These are phyloP conservation scores for Herpetomonas samuelpessoai DNA, from an alignment of 208 protist species.

Conservation along the genomic window DNA sequence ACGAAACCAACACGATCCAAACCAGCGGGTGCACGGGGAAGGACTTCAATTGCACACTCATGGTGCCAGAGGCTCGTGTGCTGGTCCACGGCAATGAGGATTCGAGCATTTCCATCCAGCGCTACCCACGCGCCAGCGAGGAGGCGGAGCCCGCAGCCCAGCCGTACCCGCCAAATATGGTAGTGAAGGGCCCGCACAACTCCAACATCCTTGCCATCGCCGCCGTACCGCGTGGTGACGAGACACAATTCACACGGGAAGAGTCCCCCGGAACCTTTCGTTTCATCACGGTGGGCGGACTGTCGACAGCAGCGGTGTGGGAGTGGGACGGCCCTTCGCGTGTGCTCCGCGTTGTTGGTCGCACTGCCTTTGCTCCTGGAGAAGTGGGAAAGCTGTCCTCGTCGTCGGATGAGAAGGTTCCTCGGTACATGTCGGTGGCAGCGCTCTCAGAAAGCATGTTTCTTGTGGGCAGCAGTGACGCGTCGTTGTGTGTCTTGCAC, in stretches of 20 bases:
- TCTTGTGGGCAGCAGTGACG: conserved; percentile 70
- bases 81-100: conserved; percentile 72
- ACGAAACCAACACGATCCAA: conserved; percentile 24
- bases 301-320: conserved; percentile 47
- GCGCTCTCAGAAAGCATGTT: conserved; percentile 15
- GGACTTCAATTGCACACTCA: conserved; percentile 62
- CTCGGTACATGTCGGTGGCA: conserved; percentile 60
- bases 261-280: too few species aligned
- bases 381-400: neutral
- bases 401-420: conserved; percentile 21
- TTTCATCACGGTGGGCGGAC: conserved; percentile 62
- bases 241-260: neutral
- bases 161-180: neutral
- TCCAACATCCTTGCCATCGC: conserved; percentile 72
- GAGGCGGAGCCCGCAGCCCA: neutral
- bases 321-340: conserved; percentile 25
- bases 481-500: conserved; percentile 31
- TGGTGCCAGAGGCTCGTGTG: conserved; percentile 18
- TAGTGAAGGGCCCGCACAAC: conserved; percentile 42
- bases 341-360: conserved; percentile 15
- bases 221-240: conserved; percentile 13
- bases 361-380: neutral
- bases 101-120: conserved; percentile 35
- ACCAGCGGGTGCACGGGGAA: conserved; percentile 43
- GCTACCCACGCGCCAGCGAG: neutral